phyloP scores from a whole-genome alignment of 208 protist species.

The Trypanosoma boissoni region DNA sequence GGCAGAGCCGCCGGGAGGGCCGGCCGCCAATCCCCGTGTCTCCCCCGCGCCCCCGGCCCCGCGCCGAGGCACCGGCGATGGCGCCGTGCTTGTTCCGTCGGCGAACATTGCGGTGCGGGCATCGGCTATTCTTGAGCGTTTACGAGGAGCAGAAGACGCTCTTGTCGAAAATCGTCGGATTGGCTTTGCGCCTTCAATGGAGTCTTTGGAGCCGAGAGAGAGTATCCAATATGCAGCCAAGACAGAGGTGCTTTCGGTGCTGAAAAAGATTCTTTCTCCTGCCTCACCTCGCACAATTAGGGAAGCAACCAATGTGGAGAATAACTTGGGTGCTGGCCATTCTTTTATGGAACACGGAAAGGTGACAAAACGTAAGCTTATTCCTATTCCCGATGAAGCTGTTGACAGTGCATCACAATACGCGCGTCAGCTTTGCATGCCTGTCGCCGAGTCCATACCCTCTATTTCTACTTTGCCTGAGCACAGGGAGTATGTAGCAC shows the following conservation, averaged over 20 bases:
- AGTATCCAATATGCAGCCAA: background rate
- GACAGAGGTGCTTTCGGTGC: conserved; percentile 18
- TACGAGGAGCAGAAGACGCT: background rate
- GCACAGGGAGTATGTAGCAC: too few relatives aligned
- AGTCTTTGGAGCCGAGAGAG: background rate
- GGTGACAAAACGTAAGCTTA: background rate
- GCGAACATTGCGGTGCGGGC: conserved; percentile 1
- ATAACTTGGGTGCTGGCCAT: background rate
- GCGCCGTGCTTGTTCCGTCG: too few relatives aligned
- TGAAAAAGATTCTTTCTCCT: conserved; percentile 11
- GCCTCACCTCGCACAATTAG: background rate
- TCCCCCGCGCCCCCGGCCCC: background rate
- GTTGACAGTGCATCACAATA: background rate
- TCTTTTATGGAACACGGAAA: background rate
- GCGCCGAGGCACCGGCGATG: background rate
- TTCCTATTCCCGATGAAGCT: conserved; percentile 21
- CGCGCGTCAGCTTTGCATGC: background rate
- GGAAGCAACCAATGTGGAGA: background rate
- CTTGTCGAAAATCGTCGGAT: background rate
- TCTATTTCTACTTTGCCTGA: too few relatives aligned
- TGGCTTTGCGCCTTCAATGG: background rate
- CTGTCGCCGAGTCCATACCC: too few relatives aligned
- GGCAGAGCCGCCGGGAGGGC: too few relatives aligned
- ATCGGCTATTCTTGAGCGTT: background rate
- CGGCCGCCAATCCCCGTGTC: background rate